Evolutionary conservation across 2,329 filamentous ascomycete species (phyloP).

Genomic region (Exophiala dermatitidis): DNA sequence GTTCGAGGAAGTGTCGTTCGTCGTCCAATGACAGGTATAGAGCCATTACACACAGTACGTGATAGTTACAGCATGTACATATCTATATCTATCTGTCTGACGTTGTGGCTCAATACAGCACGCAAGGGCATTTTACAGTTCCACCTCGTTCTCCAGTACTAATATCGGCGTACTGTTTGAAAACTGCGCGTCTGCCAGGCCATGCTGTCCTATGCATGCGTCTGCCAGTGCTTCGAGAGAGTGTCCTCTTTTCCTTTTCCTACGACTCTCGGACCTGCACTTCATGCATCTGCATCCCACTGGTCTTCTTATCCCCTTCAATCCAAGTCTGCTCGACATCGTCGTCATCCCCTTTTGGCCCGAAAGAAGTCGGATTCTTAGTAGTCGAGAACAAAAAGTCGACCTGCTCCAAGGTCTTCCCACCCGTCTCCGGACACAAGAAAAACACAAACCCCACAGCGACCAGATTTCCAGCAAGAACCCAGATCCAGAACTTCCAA

Average conservation of each 20-base stretch:
- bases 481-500: conserved; percentile 30
- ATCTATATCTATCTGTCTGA: too few species aligned
- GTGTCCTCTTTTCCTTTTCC: background rate
- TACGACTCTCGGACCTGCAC: background rate
- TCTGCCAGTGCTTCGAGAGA: too few species aligned
- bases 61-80: too few species aligned
- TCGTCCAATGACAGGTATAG: too few species aligned
- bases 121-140: too few species aligned
- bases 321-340: background rate
- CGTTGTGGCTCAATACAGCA: too few species aligned
- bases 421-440: conserved; percentile 21
- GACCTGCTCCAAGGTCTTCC: conserved; percentile 20
- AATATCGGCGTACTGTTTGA: too few species aligned
- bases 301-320: background rate
- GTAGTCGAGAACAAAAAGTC: conserved; percentile 12
- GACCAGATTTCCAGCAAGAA: conserved; percentile 30
- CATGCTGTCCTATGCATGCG: too few species aligned
- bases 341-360: background rate
- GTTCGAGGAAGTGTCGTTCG: too few species aligned
- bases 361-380: background rate
- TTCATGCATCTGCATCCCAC: background rate
- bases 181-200: too few species aligned
- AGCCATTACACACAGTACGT: too few species aligned
- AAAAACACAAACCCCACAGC: conserved; percentile 19
- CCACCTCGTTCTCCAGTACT: too few species aligned